A percentile compares a stretch with the other conserved stretches of the same genome.
Evolutionary conservation across 1,139 yeast genomes (phyloP).

Genomic region (Diutina sp.): DNA sequence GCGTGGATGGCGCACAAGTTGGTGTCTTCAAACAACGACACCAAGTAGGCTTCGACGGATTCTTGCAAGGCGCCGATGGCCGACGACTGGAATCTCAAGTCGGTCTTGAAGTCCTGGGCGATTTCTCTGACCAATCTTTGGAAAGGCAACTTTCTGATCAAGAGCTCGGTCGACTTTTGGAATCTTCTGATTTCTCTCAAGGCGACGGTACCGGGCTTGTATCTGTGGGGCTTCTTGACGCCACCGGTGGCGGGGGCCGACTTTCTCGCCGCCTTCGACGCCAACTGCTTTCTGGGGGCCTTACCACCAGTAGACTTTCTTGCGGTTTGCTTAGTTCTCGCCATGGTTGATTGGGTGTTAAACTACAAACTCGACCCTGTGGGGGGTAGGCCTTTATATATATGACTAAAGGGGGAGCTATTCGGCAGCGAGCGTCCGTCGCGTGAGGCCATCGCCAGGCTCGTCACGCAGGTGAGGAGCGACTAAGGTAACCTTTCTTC

Average conservation of each 20-base stretch:
- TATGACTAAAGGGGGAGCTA: too few relatives aligned
- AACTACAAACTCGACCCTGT: too few relatives aligned
- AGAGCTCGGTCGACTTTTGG: constrained; percentile 38
- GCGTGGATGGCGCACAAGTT: constrained; percentile 44
- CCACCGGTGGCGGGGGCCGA: constrained; percentile 41
- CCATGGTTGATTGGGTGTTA: constrained; percentile 16
- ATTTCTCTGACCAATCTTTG: constrained; percentile 38
- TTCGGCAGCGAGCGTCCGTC: background rate
- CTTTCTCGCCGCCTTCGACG: constrained; percentile 41
- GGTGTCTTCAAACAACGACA: constrained; percentile 38
- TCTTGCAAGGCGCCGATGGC: constrained; percentile 43
- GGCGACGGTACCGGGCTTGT: constrained; percentile 44
- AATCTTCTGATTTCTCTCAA: constrained; percentile 44
- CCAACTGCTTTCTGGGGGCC: constrained; percentile 43
- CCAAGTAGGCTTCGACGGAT: constrained; percentile 41
- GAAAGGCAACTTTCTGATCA: constrained; percentile 39
- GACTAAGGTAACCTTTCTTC: background rate
- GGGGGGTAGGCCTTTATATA: background rate
- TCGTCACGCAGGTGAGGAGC: too few relatives aligned
- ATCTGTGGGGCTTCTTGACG: constrained; percentile 43
- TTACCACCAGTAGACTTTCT: constrained; percentile 44
- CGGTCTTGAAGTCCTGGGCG: constrained; percentile 38
- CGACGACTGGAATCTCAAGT: constrained; percentile 38
- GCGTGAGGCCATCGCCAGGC: background rate
- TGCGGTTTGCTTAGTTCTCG: constrained; percentile 42